phyloP scores from a whole-genome alignment of 208 protist genomes.

The Acanthamoeba royreba region DNA sequence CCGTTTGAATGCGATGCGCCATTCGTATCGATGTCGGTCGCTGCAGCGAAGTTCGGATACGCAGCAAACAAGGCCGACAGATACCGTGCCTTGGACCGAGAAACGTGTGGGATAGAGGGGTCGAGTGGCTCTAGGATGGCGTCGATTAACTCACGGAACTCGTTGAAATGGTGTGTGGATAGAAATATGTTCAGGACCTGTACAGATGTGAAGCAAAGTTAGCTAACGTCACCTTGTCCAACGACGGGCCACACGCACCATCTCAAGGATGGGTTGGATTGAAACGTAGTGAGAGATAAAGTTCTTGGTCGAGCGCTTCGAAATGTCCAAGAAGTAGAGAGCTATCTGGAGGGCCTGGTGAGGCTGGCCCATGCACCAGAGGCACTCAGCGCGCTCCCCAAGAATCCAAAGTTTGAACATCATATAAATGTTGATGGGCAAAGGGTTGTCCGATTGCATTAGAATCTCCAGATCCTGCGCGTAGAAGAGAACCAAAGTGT shows the following conservation, averaged over 20 bases:
- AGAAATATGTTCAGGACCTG: not conserved
- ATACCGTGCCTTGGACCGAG: constrained; percentile 1
- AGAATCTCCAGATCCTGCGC: not conserved
- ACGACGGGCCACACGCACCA: not conserved
- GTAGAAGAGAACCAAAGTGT: too few relatives aligned
- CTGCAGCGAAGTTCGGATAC: not conserved
- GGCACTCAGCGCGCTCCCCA: not conserved
- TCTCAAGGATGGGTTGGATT: constrained; percentile 1
- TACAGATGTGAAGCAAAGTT: not conserved
- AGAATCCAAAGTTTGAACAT: constrained; percentile 22
- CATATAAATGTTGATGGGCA: not conserved
- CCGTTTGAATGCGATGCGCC: not conserved
- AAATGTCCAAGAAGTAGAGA: not conserved
- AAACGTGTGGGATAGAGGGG: not conserved
- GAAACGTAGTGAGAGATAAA: constrained; percentile 10
- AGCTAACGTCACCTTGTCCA: not conserved
- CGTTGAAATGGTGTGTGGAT: not conserved
- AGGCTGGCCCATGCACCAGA: not conserved
- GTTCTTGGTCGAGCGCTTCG: not conserved
- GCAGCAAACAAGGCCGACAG: not conserved
- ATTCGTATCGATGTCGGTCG: not conserved
- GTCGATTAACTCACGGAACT: not conserved
- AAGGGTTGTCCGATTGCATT: not conserved
- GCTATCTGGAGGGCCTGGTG: not conserved
- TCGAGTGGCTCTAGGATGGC: not conserved